Percentiles rank a stretch among this genome's conserved stretches.
These are phyloP conservation scores for Fusarium falciforme DNA, from an alignment of 2,329 filamentous ascomycete genomes.

Conservation along the genomic window DNA sequence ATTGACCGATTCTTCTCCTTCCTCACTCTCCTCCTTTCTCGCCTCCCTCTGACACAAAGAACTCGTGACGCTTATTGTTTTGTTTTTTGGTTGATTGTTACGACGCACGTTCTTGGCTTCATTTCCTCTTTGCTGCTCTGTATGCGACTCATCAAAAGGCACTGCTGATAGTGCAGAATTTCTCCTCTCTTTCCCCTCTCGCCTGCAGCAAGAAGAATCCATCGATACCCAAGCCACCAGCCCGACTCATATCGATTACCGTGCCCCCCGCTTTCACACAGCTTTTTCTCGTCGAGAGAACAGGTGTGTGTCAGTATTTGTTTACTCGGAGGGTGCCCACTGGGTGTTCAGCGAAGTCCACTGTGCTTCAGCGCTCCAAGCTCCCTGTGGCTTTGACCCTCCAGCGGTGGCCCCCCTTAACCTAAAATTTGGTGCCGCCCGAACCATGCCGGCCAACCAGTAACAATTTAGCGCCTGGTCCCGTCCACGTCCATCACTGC, in stretches of 20 bases:
- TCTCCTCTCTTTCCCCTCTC: conserved; percentile 8
- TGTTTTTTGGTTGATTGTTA: conserved; percentile 1
- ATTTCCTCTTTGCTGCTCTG: not conserved
- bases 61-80: conserved; percentile 12
- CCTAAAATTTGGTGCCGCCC: conserved; percentile 29
- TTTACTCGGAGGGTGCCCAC: conserved; percentile 20
- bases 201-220: conserved; percentile 18
- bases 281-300: not conserved
- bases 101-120: not conserved
- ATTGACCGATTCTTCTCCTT: not conserved
- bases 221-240: conserved; percentile 9
- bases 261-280: conserved; percentile 19
- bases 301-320: conserved; percentile 10
- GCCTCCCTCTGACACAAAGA: conserved; percentile 9
- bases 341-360: not conserved
- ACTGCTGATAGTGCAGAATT: not conserved
- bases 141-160: not conserved
- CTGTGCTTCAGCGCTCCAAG: conserved; percentile 29
- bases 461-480: conserved; percentile 30
- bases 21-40: conserved; percentile 5
- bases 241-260: conserved; percentile 18
- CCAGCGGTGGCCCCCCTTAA: conserved; percentile 23
- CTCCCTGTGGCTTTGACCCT: not conserved
- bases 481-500: not conserved
- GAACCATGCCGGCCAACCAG: conserved; percentile 30